phyloP scores from a whole-genome alignment of 805 yeast species.

The Debaryomyces maramus region DNA sequence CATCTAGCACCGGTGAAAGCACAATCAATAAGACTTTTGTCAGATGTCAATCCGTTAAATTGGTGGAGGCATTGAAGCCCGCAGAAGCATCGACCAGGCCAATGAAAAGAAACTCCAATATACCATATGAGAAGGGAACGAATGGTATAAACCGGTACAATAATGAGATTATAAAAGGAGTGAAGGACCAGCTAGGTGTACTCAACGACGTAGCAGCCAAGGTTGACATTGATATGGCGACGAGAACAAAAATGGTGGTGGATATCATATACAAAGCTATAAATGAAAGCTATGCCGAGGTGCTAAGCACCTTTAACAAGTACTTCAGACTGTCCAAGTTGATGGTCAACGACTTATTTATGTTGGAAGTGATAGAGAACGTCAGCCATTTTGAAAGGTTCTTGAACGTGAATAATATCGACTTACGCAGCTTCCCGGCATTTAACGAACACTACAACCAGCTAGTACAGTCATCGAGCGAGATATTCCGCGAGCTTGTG shows the following conservation, averaged over 20 bases:
- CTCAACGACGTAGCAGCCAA: slow-evolving; percentile 42
- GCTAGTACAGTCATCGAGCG: slow-evolving; percentile 23
- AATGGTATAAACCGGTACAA: slow-evolving; percentile 58
- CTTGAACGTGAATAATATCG: slow-evolving; percentile 13
- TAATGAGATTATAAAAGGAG: slow-evolving; percentile 49
- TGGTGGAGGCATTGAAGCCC: slow-evolving; percentile 45
- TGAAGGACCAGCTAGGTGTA: slow-evolving; percentile 52
- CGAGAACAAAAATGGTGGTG: slow-evolving; percentile 34
- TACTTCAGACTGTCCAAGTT: slow-evolving; percentile 15
- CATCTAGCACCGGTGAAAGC: slow-evolving; percentile 11
- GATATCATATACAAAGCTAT: slow-evolving; percentile 28
- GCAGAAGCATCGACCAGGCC: slow-evolving; percentile 49
- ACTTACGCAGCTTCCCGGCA: slow-evolving; percentile 10
- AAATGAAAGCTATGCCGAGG: slow-evolving; percentile 12
- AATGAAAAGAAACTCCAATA: slow-evolving; percentile 28
- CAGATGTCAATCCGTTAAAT: slow-evolving; percentile 25
- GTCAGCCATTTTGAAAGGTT: slow-evolving; percentile 22
- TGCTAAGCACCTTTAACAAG: slow-evolving; percentile 14
- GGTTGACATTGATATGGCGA: slow-evolving; percentile 7
- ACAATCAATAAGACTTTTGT: slow-evolving; percentile 15
- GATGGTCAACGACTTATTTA: slow-evolving; percentile 25
- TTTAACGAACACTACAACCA: slow-evolving; percentile 14
- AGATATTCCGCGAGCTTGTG: slow-evolving; percentile 58
- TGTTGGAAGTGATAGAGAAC: slow-evolving; percentile 49
- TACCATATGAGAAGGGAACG: slow-evolving; percentile 60